Conservation (phyloP, 139 green algal species). For the Chlorella sp. region DNA sequence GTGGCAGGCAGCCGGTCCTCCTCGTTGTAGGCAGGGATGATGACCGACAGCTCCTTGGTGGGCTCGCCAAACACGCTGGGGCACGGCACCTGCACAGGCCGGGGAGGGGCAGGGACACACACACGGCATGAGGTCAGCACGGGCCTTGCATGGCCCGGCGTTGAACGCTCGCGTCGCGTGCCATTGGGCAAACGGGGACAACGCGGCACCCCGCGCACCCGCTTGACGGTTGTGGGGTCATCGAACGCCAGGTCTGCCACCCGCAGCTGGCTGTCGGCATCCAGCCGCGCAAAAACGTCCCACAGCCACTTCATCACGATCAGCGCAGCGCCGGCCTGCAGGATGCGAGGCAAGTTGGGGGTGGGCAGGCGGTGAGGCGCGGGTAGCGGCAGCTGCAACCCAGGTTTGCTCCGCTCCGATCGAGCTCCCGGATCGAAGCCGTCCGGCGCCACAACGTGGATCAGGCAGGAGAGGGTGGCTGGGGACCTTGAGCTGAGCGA, state of each 20-base stretch:
- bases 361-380: no score
- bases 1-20: constrained; percentile 79
- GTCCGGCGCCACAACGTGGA: no score
- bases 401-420: no score
- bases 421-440: no score
- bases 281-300: constrained; percentile 37
- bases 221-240: constrained; percentile 32
- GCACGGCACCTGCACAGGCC: constrained; percentile 45
- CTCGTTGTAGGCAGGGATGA: constrained; percentile 97
- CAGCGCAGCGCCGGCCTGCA: neutral
- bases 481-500: no score
- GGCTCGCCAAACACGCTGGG: constrained; percentile 74
- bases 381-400: no score
- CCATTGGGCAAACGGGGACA: no score
- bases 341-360: neutral
- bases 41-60: constrained; percentile 77
- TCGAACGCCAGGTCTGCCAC: constrained; percentile 41
- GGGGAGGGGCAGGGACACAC: neutral
- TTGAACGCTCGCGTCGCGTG: no score
- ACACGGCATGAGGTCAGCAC: neutral
- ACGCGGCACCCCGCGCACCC: neutral
- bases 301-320: neutral
- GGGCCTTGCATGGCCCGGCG: no score
- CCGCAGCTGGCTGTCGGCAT: constrained; percentile 20
- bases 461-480: no score